These are phyloP conservation scores for Perkinsus olseni DNA, from an alignment of 169 alveolate species.

Conservation along the genomic window DNA sequence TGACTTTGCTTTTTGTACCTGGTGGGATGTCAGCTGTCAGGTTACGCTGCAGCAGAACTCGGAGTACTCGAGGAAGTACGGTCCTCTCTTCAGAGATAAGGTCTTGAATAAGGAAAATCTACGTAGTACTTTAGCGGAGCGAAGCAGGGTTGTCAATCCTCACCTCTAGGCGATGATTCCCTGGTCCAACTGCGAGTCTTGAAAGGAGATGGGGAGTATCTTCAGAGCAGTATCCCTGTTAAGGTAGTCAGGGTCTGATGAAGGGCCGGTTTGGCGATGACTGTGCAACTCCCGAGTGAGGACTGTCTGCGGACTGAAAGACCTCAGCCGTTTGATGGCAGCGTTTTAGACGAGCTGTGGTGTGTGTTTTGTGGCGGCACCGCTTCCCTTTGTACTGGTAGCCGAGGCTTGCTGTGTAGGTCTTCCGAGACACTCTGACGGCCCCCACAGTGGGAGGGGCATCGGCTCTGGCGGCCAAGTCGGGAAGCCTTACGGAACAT, in stretches of 20 bases:
- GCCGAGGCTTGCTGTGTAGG: too few relatives aligned
- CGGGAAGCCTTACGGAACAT: background rate
- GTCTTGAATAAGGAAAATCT: background rate
- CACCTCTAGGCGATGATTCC: background rate
- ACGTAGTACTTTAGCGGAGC: background rate
- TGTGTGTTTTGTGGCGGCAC: too few relatives aligned
- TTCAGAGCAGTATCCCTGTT: background rate
- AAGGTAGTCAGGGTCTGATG: background rate
- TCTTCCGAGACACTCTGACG: background rate
- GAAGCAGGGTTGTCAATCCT: background rate
- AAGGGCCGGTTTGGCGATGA: background rate
- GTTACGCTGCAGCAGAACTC: background rate
- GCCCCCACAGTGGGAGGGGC: background rate
- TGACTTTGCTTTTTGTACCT: too few relatives aligned
- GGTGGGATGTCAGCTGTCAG: too few relatives aligned
- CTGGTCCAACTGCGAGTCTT: background rate
- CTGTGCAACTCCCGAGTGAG: too few relatives aligned
- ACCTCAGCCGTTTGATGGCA: too few relatives aligned
- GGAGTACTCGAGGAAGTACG: background rate
- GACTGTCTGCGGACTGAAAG: too few relatives aligned
- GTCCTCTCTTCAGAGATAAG: background rate
- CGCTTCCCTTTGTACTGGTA: too few relatives aligned
- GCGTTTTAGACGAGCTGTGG: too few relatives aligned
- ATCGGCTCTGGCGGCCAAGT: background rate
- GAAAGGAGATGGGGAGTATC: background rate